Percentiles rank a stretch among this genome's conserved stretches.
phyloP scores from a whole-genome alignment of 257 asterid genomes.

The Dorcoceras hygrometricum region DNA sequence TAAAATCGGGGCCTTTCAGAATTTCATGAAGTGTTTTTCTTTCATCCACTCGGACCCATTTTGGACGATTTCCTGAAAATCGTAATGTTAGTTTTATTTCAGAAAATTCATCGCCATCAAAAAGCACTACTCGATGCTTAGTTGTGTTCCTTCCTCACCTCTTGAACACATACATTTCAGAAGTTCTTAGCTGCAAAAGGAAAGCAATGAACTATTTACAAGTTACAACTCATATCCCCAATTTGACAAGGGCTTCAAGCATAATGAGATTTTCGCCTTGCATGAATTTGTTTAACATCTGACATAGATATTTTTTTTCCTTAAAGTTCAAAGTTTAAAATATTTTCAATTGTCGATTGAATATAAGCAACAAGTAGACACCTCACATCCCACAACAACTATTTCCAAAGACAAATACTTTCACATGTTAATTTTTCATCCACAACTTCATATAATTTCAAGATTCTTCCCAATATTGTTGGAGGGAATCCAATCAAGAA shows the following conservation, averaged over 20 bases:
- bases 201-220: neutral
- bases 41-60: constrained; percentile 71
- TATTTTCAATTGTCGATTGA: neutral
- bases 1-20: constrained; percentile 48
- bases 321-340: too few relatives aligned
- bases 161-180: neutral
- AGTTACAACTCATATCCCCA: neutral
- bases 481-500: neutral
- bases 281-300: neutral
- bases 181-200: neutral
- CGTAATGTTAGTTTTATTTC: neutral
- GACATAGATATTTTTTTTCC: neutral
- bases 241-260: neutral
- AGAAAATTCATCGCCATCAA: neutral
- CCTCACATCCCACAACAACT: neutral
- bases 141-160: neutral
- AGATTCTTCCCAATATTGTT: neutral
- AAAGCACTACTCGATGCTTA: neutral
- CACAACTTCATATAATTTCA: neutral
- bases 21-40: constrained; percentile 65
- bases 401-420: too few relatives aligned
- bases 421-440: neutral
- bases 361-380: neutral
- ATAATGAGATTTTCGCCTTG: neutral
- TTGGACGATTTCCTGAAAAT: constrained; percentile 41